Percentiles rank a stretch among this genome's conserved stretches.
phyloP scores from a whole-genome alignment of 192 early-diverging fungal species.

The Gorgonomyces haynaldii region DNA sequence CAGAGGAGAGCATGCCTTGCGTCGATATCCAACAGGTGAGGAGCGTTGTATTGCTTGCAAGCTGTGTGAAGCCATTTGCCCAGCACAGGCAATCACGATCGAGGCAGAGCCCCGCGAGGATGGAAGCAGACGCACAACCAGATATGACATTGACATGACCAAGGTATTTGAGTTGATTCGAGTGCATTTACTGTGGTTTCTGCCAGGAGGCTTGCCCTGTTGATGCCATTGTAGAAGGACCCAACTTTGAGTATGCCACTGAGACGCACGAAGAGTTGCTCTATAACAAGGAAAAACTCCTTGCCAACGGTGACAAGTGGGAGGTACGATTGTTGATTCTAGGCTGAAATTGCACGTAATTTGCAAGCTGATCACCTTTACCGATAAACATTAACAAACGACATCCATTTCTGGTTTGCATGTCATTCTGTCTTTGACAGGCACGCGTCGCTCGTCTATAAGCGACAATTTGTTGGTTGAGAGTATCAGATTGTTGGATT shows the following conservation, averaged over 20 bases:
- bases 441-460: neutral
- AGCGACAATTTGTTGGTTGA: neutral
- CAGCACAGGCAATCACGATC: slow-evolving; percentile 96
- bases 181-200: slow-evolving; percentile 86
- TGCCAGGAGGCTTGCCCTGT: slow-evolving; percentile 95
- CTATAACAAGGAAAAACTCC: slow-evolving; percentile 91
- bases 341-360: slow-evolving; percentile 41
- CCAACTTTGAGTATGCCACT: slow-evolving; percentile 92
- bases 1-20: slow-evolving; percentile 91
- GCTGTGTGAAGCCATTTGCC: slow-evolving; percentile 94
- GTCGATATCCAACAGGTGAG: slow-evolving; percentile 91
- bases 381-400: slow-evolving; percentile 12
- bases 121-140: slow-evolving; percentile 83
- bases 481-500: neutral
- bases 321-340: slow-evolving; percentile 43
- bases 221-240: slow-evolving; percentile 93
- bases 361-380: slow-evolving; percentile 42
- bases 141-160: slow-evolving; percentile 99
- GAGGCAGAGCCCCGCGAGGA: slow-evolving; percentile 94
- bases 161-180: too few species aligned
- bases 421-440: neutral
- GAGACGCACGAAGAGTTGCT: slow-evolving; percentile 96
- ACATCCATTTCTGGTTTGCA: neutral
- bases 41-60: slow-evolving; percentile 99
- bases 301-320: slow-evolving; percentile 98